Evolutionary conservation across 257 asterid species (phyloP), one percentile per base, ranked within the genome.

Genomic region (Osmanthus fragrans): DNA sequence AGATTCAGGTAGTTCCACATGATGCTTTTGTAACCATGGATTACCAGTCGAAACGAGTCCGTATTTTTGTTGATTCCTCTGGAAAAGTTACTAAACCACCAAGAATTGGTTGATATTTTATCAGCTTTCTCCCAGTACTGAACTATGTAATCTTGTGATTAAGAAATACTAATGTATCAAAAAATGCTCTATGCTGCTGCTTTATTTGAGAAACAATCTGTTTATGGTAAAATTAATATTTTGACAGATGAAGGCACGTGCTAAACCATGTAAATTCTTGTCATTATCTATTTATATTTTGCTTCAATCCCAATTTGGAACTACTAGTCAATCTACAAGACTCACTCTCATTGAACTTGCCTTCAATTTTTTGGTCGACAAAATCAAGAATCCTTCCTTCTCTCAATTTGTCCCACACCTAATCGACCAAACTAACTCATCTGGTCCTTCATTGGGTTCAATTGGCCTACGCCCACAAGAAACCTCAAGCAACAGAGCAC

Each of bases 401-500:
- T 33, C 21, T 82, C 89, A 88, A 89, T 45, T 79, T 83, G 12
- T 67, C 77, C 89, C 82, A 86, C 70, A 89, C 93, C 15, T 76
- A 73, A 12, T 90, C 93, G 11, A 84, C 85, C 85, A 90, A 15
- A 87, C 79, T 15, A 82, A n/a, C 1, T 85, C 90, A 4, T 90
- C 96, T 0, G 90, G 82, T 45, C 79, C 78, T 4, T 80, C 78
- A 27, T 74, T 85, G 1, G 84, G 80, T 66, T 88, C 89, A 16
- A 90, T 78, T 2, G 93, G 96, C 80, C 93, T 82, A 15, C 93
- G 84, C 7, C 95, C 95, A 5, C 89, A 82, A 0, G 76, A 90
- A 13, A 86, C 89, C 77, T 90, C 92, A 4, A 89, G 87, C 84
- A 90, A 68, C 15, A 88, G 77, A 15, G 90, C 83, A 11, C 96